Percentiles rank a stretch among this genome's conserved stretches.
Conservation (phyloP, 257 asterid species). For the Rehmannia glutinosa region DNA sequence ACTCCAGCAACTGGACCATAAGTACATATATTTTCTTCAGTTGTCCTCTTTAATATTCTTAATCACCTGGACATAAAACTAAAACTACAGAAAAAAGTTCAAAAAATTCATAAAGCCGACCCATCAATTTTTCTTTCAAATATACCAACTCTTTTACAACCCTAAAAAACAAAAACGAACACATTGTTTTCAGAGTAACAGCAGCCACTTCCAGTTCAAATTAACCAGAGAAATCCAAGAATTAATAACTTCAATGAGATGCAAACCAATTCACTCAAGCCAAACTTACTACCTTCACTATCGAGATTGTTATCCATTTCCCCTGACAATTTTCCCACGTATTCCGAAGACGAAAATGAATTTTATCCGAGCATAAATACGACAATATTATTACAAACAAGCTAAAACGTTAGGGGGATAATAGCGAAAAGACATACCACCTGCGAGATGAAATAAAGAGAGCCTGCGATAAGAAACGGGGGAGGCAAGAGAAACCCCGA, state of each 20-base stretch:
- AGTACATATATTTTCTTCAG: neutral
- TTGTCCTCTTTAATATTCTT: no score
- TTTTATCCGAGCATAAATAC: neutral
- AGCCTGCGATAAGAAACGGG: conserved; percentile 29
- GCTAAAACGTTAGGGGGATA: neutral
- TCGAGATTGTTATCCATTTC: neutral
- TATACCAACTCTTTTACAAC: no score
- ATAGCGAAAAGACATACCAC: conserved; percentile 31
- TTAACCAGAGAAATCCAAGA: neutral
- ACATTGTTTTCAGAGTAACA: neutral
- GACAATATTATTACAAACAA: neutral
- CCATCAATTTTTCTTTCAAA: neutral
- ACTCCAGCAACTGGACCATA: neutral
- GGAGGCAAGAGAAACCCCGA: conserved; percentile 30
- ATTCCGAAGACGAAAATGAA: neutral
- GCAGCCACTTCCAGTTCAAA: conserved; percentile 1
- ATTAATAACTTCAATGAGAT: neutral
- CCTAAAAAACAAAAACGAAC: no score
- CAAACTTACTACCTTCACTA: neutral
- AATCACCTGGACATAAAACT: neutral
- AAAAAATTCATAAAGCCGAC: neutral
- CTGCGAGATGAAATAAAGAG: conserved; percentile 35
- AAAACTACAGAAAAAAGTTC: neutral
- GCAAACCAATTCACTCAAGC: conserved; percentile 11
- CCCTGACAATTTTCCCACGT: neutral